Evolutionary conservation across 139 green algal genomes (phyloP), one percentile per base, ranked within the genome.

Genomic region (Chlamydomonas incerta): DNA sequence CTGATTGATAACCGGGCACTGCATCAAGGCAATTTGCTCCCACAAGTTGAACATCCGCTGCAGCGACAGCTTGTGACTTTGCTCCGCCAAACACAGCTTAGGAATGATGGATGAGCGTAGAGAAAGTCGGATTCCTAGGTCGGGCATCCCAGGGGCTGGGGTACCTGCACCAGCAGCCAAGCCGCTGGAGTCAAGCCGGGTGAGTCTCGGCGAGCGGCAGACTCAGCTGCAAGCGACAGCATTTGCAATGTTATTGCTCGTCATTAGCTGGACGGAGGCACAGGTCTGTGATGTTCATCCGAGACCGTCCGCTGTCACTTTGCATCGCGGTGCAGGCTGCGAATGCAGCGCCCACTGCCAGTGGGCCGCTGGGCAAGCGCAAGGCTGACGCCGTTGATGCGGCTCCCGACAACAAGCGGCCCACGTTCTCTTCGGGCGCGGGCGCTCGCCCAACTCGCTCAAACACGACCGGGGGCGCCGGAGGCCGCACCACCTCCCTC

Each of bases 331-430:
- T 50, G 70, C 70, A 75, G 70, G 70, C 41, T 9, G 58, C 70
- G 20, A 79, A 71, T 57, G 23, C 57, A 2, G 5, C 31, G 21
- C 20, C 72, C 34, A 24, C 72, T 18, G 29, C 81, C 35, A 41
- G 55, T 3, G 82, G 82, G 28, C 70, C 62, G 0, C 50, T 87
- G 31, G 82, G 72, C 21, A 91, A 91, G 77, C 74, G 88, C 15
- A 83, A 87, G 29, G 88, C 83, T 5, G 88, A 80, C 2, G 72
- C 79, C 0, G 29, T 3, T 2, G 84, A 91, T 26, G 60, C 34
- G 14, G 71, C 75, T 13, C 88, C 88, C 23, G 88, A 92, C 26
- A 68, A 74, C 9, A 92, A 92, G 62, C 80, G 88, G 4, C 47
- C 79, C 5, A 85, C 46, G 18, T 69, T 47, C 52, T 80, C 52